phyloP scores from a whole-genome alignment of 2,329 filamentous ascomycete species.

The Botrytis paeoniae region DNA sequence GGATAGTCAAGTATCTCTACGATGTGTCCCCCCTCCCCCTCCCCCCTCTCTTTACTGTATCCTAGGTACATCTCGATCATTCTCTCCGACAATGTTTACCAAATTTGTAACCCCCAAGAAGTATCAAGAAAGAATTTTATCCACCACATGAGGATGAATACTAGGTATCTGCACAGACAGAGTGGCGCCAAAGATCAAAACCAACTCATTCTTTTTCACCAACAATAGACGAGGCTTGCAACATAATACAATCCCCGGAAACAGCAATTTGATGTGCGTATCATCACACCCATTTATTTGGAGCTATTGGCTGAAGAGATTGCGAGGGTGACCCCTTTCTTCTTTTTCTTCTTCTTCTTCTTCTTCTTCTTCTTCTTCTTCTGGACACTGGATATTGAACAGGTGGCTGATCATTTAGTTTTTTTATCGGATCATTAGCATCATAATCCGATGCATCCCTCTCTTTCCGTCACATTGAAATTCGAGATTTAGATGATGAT shows the following conservation, averaged over 20 bases:
- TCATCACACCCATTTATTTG: neutral
- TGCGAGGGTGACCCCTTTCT: neutral
- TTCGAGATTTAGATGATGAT: neutral
- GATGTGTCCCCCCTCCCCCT: neutral
- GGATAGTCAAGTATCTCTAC: neutral
- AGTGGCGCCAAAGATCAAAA: neutral
- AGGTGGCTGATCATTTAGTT: neutral
- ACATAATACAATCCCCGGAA: neutral
- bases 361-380: slow-evolving; percentile 1
- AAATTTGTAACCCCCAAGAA: neutral
- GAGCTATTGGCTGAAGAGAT: neutral
- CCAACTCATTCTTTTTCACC: neutral
- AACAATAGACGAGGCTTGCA: neutral
- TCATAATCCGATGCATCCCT: neutral
- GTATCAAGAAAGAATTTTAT: neutral
- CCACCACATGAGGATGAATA: neutral
- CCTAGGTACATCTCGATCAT: neutral
- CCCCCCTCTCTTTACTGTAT: neutral
- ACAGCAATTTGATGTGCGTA: slow-evolving; percentile 7
- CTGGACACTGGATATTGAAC: neutral
- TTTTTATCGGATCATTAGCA: slow-evolving; percentile 11
- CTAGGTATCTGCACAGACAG: neutral
- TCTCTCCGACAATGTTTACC: neutral
- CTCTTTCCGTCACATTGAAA: neutral
- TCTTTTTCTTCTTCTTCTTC: neutral